Evolutionary conservation across 139 green algal genomes (phyloP), one percentile per base, ranked within the genome.

Genomic region (Parachlorella kessleri): DNA sequence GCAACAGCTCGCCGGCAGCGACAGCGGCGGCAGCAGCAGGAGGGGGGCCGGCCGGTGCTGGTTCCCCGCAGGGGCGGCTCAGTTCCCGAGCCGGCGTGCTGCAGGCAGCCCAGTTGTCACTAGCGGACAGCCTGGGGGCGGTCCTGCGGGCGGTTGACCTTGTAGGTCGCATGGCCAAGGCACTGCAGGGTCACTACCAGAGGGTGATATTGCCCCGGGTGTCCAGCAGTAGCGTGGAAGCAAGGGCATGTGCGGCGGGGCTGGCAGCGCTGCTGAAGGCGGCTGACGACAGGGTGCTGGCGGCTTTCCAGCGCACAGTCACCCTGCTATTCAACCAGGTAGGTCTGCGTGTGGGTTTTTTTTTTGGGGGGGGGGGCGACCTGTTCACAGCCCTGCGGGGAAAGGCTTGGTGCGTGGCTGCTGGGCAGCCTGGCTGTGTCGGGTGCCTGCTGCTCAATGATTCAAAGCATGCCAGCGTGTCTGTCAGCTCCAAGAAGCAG

Each of bases 181-280:
- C 71, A 63, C 65, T 93, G 81, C 83, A 89, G 85, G 75, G 84
- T 75, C 87, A 93, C 80, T 84, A 84, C 75, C 33, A 35, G 37
- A 59, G 54, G n/a, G 72, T 76, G 21, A 63, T 93, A n/a, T 79
- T 75, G 7, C 78, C 80, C 7, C 81, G 70, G 24, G 55, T 90
- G 39, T 37, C 36, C 3, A 14, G 24, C 14, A 30, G 26, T 33
- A 33, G 63, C 24, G 70, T 81, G 33, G 83, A 88, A 40, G 72
- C 75, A 9, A 38, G 74, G 30, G 84, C 82, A 18, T 87, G 80
- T 72, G 53, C 74, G 18, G 82, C 83, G 38, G 85, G 88, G 67
- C 74, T 93, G 77, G 75, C 88, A 0, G 80, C 88, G 8, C 68
- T 93, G 28, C 70, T 84, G n/a, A 59, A 66, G 18, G 87, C 82